Percentiles rank a stretch among this genome's conserved stretches.
Evolutionary conservation across 257 asterid genomes (phyloP).

Genomic region (Ilex asprella): DNA sequence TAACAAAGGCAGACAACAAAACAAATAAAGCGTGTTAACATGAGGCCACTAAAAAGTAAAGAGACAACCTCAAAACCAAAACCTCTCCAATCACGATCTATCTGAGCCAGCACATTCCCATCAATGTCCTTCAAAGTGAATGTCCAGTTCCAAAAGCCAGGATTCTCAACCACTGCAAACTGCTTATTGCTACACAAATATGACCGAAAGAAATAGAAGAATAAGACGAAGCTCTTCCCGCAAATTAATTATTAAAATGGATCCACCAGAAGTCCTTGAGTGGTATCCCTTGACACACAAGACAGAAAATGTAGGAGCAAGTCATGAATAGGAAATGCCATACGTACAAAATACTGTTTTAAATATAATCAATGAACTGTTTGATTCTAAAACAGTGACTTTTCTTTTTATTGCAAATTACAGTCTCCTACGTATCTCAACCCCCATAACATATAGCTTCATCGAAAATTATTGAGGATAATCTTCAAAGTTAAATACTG

Average conservation of each 20-base stretch:
- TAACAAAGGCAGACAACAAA: neutral
- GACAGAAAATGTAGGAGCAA: no score
- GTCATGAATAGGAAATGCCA: no score
- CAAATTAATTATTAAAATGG: neutral
- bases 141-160: slow-evolving; percentile 95
- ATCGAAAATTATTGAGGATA: no score
- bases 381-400: no score
- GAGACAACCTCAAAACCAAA: slow-evolving; percentile 76
- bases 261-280: no score
- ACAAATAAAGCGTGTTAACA: neutral
- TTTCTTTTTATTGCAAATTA: no score
- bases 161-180: slow-evolving; percentile 93
- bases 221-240: slow-evolving; percentile 8
- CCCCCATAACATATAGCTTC: no score
- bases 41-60: slow-evolving; percentile 3
- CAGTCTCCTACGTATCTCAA: no score
- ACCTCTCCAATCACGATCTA: slow-evolving; percentile 98
- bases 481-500: no score
- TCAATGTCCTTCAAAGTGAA: slow-evolving; percentile 87
- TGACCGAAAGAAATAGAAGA: slow-evolving; percentile 5
- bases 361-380: no score
- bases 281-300: no score
- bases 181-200: slow-evolving; percentile 60
- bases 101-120: slow-evolving; percentile 83
- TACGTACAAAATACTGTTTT: no score